These are phyloP conservation scores for Pythium sukuiense DNA, from an alignment of 352 stramenopile genomes.

Conservation along the genomic window DNA sequence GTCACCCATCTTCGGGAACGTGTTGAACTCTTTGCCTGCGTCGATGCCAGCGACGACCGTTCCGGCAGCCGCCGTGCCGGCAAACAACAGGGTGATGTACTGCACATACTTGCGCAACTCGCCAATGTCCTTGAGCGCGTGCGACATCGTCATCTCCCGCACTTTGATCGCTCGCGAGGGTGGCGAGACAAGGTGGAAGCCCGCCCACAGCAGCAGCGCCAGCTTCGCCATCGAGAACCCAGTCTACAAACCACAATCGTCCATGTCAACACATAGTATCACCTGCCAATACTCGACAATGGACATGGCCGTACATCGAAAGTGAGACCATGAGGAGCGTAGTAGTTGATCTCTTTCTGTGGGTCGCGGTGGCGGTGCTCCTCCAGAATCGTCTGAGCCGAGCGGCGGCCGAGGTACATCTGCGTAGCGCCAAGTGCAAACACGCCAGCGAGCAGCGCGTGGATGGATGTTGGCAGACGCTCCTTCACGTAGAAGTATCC, in stretches of 20 bases:
- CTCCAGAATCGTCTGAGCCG: constrained; percentile 46
- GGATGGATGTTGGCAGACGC: constrained; percentile 51
- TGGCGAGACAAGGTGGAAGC: constrained; percentile 54
- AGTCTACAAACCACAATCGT: constrained; percentile 30
- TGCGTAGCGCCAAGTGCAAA: constrained; percentile 46
- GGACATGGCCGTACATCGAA: constrained; percentile 14
- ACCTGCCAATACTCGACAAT: background rate
- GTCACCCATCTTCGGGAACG: constrained; percentile 92
- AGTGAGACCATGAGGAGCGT: constrained; percentile 25
- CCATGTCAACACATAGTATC: background rate
- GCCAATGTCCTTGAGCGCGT: constrained; percentile 52
- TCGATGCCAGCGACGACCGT: constrained; percentile 94
- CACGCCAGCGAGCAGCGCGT: constrained; percentile 43
- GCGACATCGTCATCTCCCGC: constrained; percentile 46
- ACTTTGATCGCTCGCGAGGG: constrained; percentile 51
- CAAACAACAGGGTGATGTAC: constrained; percentile 39
- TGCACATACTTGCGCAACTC: constrained; percentile 55
- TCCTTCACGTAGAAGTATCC: constrained; percentile 89
- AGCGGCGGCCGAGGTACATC: constrained; percentile 50
- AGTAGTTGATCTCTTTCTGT: constrained; percentile 24
- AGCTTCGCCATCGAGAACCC: constrained; percentile 65
- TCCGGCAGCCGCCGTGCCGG: constrained; percentile 40
- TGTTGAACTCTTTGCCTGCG: constrained; percentile 96
- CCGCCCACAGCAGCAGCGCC: constrained; percentile 63
- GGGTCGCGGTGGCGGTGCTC: constrained; percentile 24